Base-by-base conservation (phyloP, 2,329 filamentous ascomycete species). In the Coniella vitis region DNA sequence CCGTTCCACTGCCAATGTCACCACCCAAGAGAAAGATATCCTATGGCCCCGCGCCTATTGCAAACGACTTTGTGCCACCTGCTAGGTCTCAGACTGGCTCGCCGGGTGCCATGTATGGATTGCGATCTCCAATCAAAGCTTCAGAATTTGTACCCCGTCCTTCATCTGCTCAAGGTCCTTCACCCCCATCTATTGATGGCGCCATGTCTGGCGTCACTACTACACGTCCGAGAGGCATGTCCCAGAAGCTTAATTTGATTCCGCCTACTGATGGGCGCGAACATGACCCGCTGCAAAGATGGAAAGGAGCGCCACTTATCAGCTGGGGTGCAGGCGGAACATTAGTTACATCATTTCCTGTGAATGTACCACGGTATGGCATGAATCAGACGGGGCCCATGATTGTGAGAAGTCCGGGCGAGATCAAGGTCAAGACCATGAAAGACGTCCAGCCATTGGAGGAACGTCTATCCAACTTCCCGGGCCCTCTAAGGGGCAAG, bases 251-350 rank as follows among this genome's bases (percentile, higher is more conserved):
- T 44, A 79, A 79, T 56, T 72, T 83, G 55, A 71, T 84, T 34
- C 69, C 76, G 8, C 82, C 83, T 1, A 83, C 75, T 1, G 81
- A 86, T 62, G 82, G 82, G 1, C 76, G 78, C 17, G 79, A 86
- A 59, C 68, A 81, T 16, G 93, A 98, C 67, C 81, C 84, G 2
- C 71, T 98, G 7, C 78, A 95, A 63, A 78, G 93, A 56, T 98
- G 93, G 93, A 90, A 86, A 67, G 94, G 94, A 3, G 78, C 81
- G 12, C 93, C 94, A 0, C 77, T 95, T 12, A 84, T 97, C 60
- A 79, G 79, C 1, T 98, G 94, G 84, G 90, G 89, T 3, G 82
- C 94, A 42, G 90, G 90, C 17, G 93, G 93, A 12, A 79, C 80
- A 2, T 71, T 96, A 10, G 75, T 94, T 3, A 90, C 86, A 1